A percentile compares a stretch with the other conserved stretches of the same genome.
Conservation (phyloP, 2,329 filamentous ascomycete genomes). For the Sporothrix variecibatus region DNA sequence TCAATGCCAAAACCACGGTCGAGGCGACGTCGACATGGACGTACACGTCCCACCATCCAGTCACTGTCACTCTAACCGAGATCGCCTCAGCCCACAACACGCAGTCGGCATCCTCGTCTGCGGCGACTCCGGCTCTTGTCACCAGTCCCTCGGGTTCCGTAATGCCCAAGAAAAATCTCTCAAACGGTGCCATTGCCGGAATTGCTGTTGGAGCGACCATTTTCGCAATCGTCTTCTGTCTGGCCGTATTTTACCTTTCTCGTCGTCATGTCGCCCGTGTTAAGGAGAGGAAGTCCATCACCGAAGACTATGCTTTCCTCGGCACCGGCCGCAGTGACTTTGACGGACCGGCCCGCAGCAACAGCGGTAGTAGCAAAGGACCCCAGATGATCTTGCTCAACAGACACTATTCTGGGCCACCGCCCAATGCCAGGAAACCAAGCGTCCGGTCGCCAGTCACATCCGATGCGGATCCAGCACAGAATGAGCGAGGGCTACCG, state of each 20-base stretch:
- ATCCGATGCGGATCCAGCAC: not conserved
- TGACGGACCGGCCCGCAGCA: not conserved
- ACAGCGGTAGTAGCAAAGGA: not conserved
- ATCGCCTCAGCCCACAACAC: slow-evolving; percentile 15
- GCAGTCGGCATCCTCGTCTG: not conserved
- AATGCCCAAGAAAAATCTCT: slow-evolving; percentile 16
- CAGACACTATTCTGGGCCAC: slow-evolving; percentile 27
- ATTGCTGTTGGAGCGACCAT: slow-evolving; percentile 31
- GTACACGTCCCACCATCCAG: slow-evolving; percentile 24
- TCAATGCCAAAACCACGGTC: slow-evolving; percentile 31
- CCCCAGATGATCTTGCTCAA: slow-evolving; percentile 12
- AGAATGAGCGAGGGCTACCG: slow-evolving; percentile 29
- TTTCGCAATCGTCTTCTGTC: slow-evolving; percentile 16
- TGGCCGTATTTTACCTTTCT: slow-evolving; percentile 17
- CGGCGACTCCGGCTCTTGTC: slow-evolving; percentile 13
- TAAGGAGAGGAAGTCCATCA: not conserved
- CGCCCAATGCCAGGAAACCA: slow-evolving; percentile 6
- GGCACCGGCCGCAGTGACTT: slow-evolving; percentile 37
- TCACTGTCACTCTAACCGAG: slow-evolving; percentile 30
- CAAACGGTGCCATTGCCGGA: slow-evolving; percentile 30
- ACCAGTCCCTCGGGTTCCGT: not conserved
- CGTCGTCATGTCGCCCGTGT: slow-evolving; percentile 19
- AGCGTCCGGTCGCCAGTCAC: not conserved
- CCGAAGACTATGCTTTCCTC: slow-evolving; percentile 43
- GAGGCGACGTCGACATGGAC: slow-evolving; percentile 31